Conservation (phyloP, 106 monocot species). For the Dioscorea alata region DNA sequence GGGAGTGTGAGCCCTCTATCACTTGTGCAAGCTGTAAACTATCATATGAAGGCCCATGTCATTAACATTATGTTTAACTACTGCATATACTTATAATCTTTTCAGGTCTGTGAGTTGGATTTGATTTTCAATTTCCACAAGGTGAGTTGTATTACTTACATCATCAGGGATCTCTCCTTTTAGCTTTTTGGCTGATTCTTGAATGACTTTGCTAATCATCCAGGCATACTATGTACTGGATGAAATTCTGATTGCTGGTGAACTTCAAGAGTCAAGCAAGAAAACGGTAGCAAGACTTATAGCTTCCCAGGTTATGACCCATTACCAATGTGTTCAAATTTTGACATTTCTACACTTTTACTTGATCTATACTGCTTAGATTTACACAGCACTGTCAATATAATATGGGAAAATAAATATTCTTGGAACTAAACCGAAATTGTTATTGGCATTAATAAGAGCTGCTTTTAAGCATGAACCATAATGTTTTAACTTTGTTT, state of each 20-base stretch:
- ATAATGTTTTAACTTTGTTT: not conserved
- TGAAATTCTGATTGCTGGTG: constrained; percentile 82
- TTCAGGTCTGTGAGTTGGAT: constrained; percentile 94
- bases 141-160: constrained; percentile 21
- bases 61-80: too few species aligned
- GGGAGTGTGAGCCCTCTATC: constrained; percentile 54
- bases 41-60: not conserved
- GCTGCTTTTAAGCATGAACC: not conserved
- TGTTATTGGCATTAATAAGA: too few species aligned
- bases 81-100: not conserved
- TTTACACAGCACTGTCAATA: too few species aligned
- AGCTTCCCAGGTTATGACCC: constrained; percentile 54
- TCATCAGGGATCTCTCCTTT: not conserved
- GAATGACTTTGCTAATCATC: too few species aligned
- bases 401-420: not conserved
- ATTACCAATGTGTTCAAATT: not conserved
- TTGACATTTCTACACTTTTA: not conserved
- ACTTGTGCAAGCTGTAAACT: not conserved
- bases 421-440: not conserved
- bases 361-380: too few species aligned
- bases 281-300: constrained; percentile 69
- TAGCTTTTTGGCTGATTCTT: not conserved
- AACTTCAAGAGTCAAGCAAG: constrained; percentile 91
- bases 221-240: constrained; percentile 93
- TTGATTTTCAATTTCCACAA: constrained; percentile 99